Base-by-base conservation (phyloP, 345 rosid genomes). In the Barbarea vulgaris region DNA sequence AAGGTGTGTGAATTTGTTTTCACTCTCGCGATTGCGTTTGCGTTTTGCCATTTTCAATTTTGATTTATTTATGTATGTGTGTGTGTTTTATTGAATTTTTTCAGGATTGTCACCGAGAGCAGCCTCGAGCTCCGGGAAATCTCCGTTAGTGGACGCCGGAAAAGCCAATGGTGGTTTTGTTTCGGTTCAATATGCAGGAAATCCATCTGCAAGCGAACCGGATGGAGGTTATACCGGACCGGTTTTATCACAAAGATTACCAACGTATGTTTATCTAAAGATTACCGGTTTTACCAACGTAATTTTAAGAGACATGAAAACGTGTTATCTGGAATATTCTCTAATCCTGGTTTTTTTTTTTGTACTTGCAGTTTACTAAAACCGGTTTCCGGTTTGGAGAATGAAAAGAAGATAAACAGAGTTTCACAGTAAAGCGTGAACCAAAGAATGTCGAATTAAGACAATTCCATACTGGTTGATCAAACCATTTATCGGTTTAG, bases 41-140 rank as follows among this genome's bases (percentile, higher is more conserved):
- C 48, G 73, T 21, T 73, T 59, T 13, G 46, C 21, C 10, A 3
- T 64, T 9, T 2, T 11, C 14, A 21, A 1, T 39, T 51, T 46
- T 13, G n/a, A 18, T 58, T 64, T 2, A 10, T 13, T 10, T 73
- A n/a, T n/a, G n/a, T 33, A 53, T 33, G 17, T 22, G 34, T 19
- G 34, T 19, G 30, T 54, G 36, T 24, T 67, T 21, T 34, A 4
- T 44, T 9, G 3, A 7, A 25, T 59, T 56, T 78, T 78, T 90
- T n/a, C n/a, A 92, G 99, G 93, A 67, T 81, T 89, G 83, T 80
- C 88, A 28, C 86, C 97, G 8, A 79, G 81, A 58, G 61, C 60
- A 55, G 33, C 80, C 17, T 30, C 39, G 77, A 84, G 72, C 79
- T 75, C 78, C 53, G 60, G 80, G 62, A 83, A 79, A 37, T 80